These are phyloP conservation scores for Gamsiella multidivaricata DNA, from an alignment of 192 early-diverging fungal species.

Conservation along the genomic window DNA sequence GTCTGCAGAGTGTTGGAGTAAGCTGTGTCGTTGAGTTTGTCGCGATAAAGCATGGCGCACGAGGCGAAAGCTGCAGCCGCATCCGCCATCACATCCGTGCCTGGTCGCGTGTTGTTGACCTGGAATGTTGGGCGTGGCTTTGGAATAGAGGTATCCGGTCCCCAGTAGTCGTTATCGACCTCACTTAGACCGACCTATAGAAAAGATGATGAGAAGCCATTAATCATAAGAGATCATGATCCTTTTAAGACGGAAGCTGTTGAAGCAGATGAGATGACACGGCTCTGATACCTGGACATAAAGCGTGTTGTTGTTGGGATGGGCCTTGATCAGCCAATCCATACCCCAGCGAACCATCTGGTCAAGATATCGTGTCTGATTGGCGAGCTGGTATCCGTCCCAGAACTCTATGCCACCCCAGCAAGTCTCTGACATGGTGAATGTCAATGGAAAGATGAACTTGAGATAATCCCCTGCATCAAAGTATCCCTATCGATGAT, in stretches of 20 bases:
- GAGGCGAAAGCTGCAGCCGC: slow-evolving; percentile 68
- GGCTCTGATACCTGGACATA: slow-evolving; percentile 57
- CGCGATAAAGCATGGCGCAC: slow-evolving; percentile 62
- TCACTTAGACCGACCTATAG: slow-evolving; percentile 54
- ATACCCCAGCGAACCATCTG: slow-evolving; percentile 69
- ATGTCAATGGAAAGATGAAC: slow-evolving; percentile 70
- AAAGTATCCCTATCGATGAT: slow-evolving; percentile 48
- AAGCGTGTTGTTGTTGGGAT: slow-evolving; percentile 62
- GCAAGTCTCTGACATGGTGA: slow-evolving; percentile 56
- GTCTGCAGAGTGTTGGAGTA: slow-evolving; percentile 57
- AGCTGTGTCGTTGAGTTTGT: slow-evolving; percentile 58
- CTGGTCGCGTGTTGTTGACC: slow-evolving; percentile 57
- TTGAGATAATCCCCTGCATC: slow-evolving; percentile 70
- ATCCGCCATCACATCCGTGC: slow-evolving; percentile 66
- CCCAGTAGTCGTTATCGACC: slow-evolving; percentile 71
- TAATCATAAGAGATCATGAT: too few relatives aligned
- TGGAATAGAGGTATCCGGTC: slow-evolving; percentile 65
- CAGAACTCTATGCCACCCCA: slow-evolving; percentile 69
- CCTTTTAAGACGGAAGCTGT: not conserved
- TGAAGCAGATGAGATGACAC: not conserved
- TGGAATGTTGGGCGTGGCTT: slow-evolving; percentile 62
- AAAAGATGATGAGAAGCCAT: slow-evolving; percentile 1
- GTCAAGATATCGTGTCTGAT: slow-evolving; percentile 56
- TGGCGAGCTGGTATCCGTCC: slow-evolving; percentile 62
- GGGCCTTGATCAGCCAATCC: slow-evolving; percentile 71